A percentile compares a stretch with the other conserved stretches of the same genome.
phyloP scores from a whole-genome alignment of 2,329 filamentous ascomycete genomes.

The Neonectria sp. region DNA sequence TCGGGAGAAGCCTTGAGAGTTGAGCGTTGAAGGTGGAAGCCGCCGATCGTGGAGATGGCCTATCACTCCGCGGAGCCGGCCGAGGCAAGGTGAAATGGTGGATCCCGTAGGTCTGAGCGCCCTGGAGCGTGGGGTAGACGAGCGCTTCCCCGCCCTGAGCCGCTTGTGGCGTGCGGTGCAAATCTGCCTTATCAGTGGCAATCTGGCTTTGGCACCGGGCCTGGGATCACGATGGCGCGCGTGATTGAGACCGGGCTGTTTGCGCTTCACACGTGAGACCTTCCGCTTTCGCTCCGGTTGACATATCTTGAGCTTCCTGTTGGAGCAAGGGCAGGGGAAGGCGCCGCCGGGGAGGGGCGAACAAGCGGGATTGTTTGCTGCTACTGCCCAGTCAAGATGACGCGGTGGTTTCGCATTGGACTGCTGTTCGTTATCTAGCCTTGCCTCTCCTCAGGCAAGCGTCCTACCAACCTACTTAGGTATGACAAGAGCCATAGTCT shows the following conservation, averaged over 20 bases:
- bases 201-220: constrained; percentile 23
- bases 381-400: constrained; percentile 32
- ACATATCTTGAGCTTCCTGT: constrained; percentile 35
- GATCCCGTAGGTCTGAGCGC: constrained; percentile 32
- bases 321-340: constrained; percentile 35
- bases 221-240: neutral
- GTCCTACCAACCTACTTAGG: constrained; percentile 13
- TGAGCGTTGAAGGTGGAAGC: constrained; percentile 44
- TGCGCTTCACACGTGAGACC: constrained; percentile 18
- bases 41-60: constrained; percentile 46
- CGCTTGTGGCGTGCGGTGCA: constrained; percentile 33
- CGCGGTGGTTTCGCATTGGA: constrained; percentile 32
- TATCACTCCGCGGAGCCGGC: constrained; percentile 52
- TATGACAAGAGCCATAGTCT: constrained; percentile 24
- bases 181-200: constrained; percentile 48
- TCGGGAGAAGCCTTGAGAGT: constrained; percentile 17
- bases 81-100: constrained; percentile 33
- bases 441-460: constrained; percentile 8
- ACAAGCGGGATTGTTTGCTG: constrained; percentile 29
- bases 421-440: constrained; percentile 40
- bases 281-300: constrained; percentile 33
- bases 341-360: constrained; percentile 26
- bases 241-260: constrained; percentile 4
- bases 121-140: constrained; percentile 41
- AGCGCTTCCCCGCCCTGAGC: constrained; percentile 38